Base-by-base conservation (phyloP, 305 asterid genomes). In the Petunia hybrid region DNA sequence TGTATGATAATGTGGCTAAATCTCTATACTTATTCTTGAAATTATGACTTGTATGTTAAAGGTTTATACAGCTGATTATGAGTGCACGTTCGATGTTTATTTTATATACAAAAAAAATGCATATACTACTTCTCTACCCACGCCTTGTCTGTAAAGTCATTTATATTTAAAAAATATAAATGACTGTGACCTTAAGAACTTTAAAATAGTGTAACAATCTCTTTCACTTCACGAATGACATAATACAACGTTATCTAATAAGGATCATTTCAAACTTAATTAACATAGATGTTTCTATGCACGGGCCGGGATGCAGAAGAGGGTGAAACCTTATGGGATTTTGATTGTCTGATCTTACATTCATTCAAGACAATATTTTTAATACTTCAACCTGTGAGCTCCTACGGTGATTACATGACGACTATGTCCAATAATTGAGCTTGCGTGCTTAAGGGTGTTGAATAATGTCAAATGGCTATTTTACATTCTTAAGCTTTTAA, bases 141-240 rank as follows among this genome's bases (percentile, higher is more conserved):
- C 62, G 62, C 77, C 43, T 71, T 71, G 77, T 71, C 77, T 48
- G 60, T 59, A 22, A 45, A 45, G 10, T 45, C 12, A 40, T 67
- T n/a, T 41, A 12, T 14, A 35, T 67, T 14, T 67, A 12, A 67
- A 14, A 0, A 41, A 14, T 67, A n/a, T 12, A 67, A 67, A 67
- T 67, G 55, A 67, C 40, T 41, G 40, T 67, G 14, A 22, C 39
- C 4, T 60, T 60, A 22, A 22, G 31, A 22, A 22, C 31, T 22
- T 22, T 22, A 22, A 22, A 22, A 22, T 60, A 16, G 65, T 22
- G 64, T 59, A 59, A 59, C 36, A 6, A 59, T 59, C 38, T 16
- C 64, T 59, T n/a, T 57, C 7, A n/a, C 64, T 59, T 22, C 31
- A 22, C 31, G 31, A 22, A 22, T 22, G 31, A 22, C 31, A 22